phyloP scores from a whole-genome alignment of 257 asterid genomes.

The Gardenia jasminoides region DNA sequence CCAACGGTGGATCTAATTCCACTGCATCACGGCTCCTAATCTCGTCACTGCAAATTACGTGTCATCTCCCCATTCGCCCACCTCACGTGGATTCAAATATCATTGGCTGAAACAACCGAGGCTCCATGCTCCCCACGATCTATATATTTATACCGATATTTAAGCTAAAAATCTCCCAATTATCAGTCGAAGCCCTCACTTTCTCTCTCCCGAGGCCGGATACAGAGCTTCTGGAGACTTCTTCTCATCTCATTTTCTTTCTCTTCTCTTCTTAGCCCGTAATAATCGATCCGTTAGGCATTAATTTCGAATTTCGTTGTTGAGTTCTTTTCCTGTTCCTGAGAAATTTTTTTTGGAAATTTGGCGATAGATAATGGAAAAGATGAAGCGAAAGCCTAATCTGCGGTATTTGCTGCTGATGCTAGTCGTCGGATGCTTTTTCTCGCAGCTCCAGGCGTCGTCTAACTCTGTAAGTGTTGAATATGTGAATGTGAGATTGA shows the following conservation, averaged over 20 bases:
- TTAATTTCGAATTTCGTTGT: background rate
- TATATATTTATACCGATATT: conserved; percentile 17
- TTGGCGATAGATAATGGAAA: conserved; percentile 35
- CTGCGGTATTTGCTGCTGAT: conserved; percentile 43
- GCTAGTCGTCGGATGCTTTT: conserved; percentile 50
- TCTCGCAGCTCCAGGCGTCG: conserved; percentile 67
- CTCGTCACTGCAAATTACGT: conserved; percentile 26
- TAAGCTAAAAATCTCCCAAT: background rate
- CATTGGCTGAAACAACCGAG: conserved; percentile 61
- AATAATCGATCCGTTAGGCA: conserved; percentile 27
- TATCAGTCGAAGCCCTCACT: background rate
- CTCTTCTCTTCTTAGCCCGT: background rate
- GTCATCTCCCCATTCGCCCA: conserved; percentile 13
- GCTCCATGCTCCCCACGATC: conserved; percentile 36
- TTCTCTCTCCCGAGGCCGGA: background rate
- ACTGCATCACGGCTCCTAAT: background rate
- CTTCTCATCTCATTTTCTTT: background rate
- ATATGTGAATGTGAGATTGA: background rate
- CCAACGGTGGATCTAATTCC: conserved; percentile 20
- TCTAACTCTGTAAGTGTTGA: conserved; percentile 53
- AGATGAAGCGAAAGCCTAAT: conserved; percentile 49
- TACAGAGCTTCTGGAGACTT: background rate
- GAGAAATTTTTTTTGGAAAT: conserved; percentile 1
- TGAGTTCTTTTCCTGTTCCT: background rate
- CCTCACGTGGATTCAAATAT: conserved; percentile 27